Conservation (phyloP, 2,329 filamentous ascomycete species). For the Sporothrix protearum region DNA sequence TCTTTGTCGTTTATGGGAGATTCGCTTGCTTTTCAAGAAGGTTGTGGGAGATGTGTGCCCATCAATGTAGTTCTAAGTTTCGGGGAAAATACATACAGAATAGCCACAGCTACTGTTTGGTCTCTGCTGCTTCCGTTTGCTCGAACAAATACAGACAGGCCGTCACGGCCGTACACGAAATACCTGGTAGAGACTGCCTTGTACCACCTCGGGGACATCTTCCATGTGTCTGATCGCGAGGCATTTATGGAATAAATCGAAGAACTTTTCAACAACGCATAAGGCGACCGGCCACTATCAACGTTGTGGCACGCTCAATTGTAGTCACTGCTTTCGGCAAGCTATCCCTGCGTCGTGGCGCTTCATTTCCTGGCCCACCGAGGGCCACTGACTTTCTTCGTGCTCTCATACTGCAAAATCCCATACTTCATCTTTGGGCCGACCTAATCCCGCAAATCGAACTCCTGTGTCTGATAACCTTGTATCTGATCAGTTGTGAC, state of each 20-base stretch:
- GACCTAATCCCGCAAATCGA: neutral
- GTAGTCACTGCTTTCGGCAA: neutral
- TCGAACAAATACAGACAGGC: neutral
- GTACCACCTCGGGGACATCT: constrained; percentile 5
- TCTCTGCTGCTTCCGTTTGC: neutral
- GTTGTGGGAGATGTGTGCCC: neutral
- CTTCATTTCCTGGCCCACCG: neutral
- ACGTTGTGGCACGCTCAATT: neutral
- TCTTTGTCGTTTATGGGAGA: neutral
- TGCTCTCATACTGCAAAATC: neutral
- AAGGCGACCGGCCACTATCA: neutral
- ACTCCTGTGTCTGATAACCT: neutral
- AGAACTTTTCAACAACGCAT: neutral
- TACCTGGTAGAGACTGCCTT: neutral
- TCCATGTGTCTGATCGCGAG: neutral
- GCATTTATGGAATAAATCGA: neutral
- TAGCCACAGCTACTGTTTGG: neutral
- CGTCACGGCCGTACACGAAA: neutral
- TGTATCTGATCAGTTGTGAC: neutral
- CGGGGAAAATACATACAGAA: neutral
- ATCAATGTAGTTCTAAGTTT: neutral
- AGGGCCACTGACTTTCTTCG: neutral
- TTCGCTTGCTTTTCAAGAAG: neutral
- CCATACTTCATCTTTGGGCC: neutral
- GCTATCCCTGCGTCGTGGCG: neutral